Base-by-base conservation (phyloP, 1,284 basidiomycete genomes). In the Macrocybe sp. region DNA sequence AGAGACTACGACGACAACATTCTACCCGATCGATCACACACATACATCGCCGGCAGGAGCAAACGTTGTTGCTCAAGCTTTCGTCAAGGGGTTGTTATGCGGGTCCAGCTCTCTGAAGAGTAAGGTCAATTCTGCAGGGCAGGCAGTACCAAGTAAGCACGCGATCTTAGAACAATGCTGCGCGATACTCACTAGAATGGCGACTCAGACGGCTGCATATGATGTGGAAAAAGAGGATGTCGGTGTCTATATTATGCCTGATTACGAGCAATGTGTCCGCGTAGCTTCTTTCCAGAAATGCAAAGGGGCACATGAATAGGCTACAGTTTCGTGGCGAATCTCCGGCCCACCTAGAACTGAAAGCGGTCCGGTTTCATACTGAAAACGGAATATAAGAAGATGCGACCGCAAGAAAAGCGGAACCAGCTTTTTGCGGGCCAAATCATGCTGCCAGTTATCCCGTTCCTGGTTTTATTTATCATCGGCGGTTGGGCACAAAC, bases 11-110 rank as follows among this genome's bases (percentile, higher is more conserved):
- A 66, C 70, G 12, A 67, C 67, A 41, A 61, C 68, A 1, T 76
- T 63, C 54, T 77, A 67, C 55, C 74, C 75, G 2, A 60, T 64
- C 22, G 75, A 77, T 46, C 72, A 75, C 50, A 74, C 72, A 1
- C 76, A 78, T 54, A 77, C 74, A 2, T 65, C 64, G 35, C 57
- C 68, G 5, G 59, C 64, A 5, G 73, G 71, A 14, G 74, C 73
- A 11, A 64, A 67, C 30, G 64, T 71, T 6, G 74, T 74, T 8
- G 70, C 73, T 1, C 56, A 69, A 53, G 67, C 73, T 31, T 76
- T 76, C 53, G 66, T 75, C 8, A 56, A 67, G 30, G 69, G 69
- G 0, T 43, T 72, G 22, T 46, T 68, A 12, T 73, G 69, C 47
- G 64, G 65, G 16, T 58, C 46, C 6, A 69, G 61, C 45, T 44